Base-by-base conservation (phyloP, 169 alveolate species). In the Plasmodium falciparum region DNA sequence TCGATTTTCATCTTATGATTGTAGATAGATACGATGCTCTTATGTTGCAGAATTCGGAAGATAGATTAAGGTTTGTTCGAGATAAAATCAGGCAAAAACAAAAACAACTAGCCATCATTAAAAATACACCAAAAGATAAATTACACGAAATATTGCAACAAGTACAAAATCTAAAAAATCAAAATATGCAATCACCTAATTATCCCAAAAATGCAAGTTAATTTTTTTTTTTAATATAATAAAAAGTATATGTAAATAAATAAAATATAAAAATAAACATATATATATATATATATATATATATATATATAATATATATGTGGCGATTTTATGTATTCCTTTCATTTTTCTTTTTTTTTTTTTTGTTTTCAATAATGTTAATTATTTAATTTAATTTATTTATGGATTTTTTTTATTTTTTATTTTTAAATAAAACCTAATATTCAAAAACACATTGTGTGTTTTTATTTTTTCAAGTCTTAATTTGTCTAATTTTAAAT, bases 1-100 rank as follows among this genome's bases (percentile, higher is more conserved):
- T 94, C 61, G 96, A 94, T 74, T 92, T 88, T 47, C 96, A 94
- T 75, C 90, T 94, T 17, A 94, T 88, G 58, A 94, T 95, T 26
- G 92, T 89, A 22, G 96, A 94, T 49, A 74, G 96, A 22, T 94
- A 94, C 74, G 96, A 94, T 50, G 96, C 96, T 7, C 69, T 94
- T 52, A 85, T 90, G 69, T 66, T 94, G 83, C 96, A 94, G 26
- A 88, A 94, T 67, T 86, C 96, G 6, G 93, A 89, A n/a, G 96
- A 94, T 49, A 88, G 96, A 66, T 67, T 94, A 62, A 63, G 95
- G 47, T 88, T 71, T 29, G 95, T 94, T 39, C 52, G 96, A 88
- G 95, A 94, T 74, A 63, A 88, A 61, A 93, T 94, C 58, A 86
- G 93, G 62, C 72, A 85, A 72, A 94, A 94, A 75, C 91, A 86